Percentiles rank a stretch among this genome's conserved stretches.
Evolutionary conservation across 371 early-diverging fungal species (phyloP).

Genomic region (Dinochytrium kinnereticum): DNA sequence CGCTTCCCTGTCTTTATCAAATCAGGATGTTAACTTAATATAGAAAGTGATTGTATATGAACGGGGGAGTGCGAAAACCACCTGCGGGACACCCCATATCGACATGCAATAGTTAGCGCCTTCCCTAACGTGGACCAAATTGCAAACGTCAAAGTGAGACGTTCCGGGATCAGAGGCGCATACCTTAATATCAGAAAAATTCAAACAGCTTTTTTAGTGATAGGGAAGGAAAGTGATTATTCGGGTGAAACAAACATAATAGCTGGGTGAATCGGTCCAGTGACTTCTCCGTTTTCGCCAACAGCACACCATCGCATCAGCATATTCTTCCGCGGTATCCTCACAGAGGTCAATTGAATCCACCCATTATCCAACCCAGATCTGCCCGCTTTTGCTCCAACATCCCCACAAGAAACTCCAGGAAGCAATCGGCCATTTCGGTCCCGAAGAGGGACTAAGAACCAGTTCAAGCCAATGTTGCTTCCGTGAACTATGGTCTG

Average conservation of each 20-base stretch:
- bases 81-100: constrained; percentile 67
- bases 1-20: constrained; percentile 58
- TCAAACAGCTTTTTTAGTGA: constrained; percentile 57
- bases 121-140: constrained; percentile 56
- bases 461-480: constrained; percentile 79
- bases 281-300: constrained; percentile 59
- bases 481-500: constrained; percentile 76
- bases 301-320: constrained; percentile 81
- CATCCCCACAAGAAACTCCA: constrained; percentile 83
- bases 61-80: constrained; percentile 22
- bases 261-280: constrained; percentile 26
- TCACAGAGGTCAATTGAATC: constrained; percentile 75
- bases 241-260: constrained; percentile 28
- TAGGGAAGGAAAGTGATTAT: no score
- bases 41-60: no score
- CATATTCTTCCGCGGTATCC: constrained; percentile 80
- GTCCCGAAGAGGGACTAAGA: constrained; percentile 82
- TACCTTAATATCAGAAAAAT: constrained; percentile 76
- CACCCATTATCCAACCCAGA: constrained; percentile 83
- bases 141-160: constrained; percentile 54
- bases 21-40: no score
- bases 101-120: constrained; percentile 67
- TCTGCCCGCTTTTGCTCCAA: constrained; percentile 86
- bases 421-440: constrained; percentile 72
- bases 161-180: constrained; percentile 69